These are phyloP conservation scores for Hemerocallis citrina DNA, from an alignment of 106 monocot genomes.

Conservation along the genomic window DNA sequence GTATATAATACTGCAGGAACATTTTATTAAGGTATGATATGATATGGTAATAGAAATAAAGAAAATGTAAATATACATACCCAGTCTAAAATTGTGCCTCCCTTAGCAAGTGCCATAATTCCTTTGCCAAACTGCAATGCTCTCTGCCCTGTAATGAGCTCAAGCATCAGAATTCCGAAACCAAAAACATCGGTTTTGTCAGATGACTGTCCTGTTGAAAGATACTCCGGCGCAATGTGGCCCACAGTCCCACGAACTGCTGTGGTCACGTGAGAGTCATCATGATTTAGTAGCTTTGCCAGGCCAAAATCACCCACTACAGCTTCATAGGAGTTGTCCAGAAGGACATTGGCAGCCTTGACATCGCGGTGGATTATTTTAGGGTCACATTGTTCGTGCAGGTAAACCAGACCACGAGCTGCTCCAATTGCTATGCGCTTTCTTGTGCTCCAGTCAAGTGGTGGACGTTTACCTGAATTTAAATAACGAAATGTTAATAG, in stretches of 20 bases:
- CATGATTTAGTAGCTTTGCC: conserved; percentile 89
- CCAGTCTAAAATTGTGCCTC: conserved; percentile 49
- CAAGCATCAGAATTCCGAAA: conserved; percentile 59
- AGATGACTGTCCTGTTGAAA: conserved; percentile 67
- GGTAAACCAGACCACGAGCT: conserved; percentile 76
- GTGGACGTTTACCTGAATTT: conserved; percentile 75
- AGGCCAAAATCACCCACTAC: conserved; percentile 93
- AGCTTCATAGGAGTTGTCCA: conserved; percentile 71
- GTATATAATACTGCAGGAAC: no score
- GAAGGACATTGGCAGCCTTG: conserved; percentile 90
- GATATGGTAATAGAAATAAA: no score
- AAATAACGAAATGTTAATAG: no score
- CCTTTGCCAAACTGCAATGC: conserved; percentile 38
- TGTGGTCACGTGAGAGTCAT: conserved; percentile 67
- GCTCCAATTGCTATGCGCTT: conserved; percentile 81
- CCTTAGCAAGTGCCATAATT: conserved; percentile 12
- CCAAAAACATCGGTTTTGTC: conserved; percentile 78
- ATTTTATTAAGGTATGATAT: no score
- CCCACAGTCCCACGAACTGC: conserved; percentile 81
- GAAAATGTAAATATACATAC: conserved; percentile 22
- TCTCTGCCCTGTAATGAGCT: conserved; percentile 53
- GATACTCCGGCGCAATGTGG: conserved; percentile 75
- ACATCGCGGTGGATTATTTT: conserved; percentile 99
- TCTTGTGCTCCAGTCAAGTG: conserved; percentile 70
- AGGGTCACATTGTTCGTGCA: conserved; percentile 99